phyloP scores from a whole-genome alignment of 176 grass and related monocot species.

The Miscanthus lutarioriparius region DNA sequence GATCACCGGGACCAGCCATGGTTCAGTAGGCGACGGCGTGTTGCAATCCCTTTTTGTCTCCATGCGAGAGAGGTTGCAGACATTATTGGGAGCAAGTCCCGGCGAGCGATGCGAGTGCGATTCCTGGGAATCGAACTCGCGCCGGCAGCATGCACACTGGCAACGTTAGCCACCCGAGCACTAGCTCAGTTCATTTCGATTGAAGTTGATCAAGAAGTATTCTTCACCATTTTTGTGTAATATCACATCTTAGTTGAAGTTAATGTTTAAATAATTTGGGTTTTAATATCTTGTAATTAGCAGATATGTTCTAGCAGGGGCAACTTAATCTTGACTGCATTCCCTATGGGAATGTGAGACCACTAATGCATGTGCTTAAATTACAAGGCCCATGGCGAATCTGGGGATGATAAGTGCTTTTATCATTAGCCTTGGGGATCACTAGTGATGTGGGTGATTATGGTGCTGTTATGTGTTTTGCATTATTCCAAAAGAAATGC shows the following conservation, averaged over 20 bases:
- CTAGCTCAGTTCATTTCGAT: not conserved
- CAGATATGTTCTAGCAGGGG: not conserved
- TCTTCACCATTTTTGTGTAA: not conserved
- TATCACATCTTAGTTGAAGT: slow-evolving; percentile 14
- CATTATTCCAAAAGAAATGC: not conserved
- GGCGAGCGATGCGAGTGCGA: not conserved
- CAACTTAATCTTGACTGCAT: slow-evolving; percentile 3
- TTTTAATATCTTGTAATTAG: not conserved
- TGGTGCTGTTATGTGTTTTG: not conserved
- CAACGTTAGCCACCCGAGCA: not conserved
- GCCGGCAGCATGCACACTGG: not conserved
- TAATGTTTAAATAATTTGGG: not conserved
- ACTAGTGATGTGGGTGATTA: not conserved
- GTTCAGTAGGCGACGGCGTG: not conserved
- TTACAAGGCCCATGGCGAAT: not conserved
- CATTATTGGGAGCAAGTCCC: not conserved
- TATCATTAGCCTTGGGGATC: not conserved
- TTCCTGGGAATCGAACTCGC: not conserved
- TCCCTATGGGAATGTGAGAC: slow-evolving; percentile 3
- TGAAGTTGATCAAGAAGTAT: slow-evolving; percentile 1
- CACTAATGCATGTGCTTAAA: slow-evolving; percentile 19
- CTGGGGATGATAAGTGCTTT: slow-evolving; percentile 2
- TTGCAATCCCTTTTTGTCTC: not conserved
- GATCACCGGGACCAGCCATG: not conserved
- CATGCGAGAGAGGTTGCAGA: not conserved